Conservation (phyloP, 345 rosid species). For the Eucalyptus curtisii region DNA sequence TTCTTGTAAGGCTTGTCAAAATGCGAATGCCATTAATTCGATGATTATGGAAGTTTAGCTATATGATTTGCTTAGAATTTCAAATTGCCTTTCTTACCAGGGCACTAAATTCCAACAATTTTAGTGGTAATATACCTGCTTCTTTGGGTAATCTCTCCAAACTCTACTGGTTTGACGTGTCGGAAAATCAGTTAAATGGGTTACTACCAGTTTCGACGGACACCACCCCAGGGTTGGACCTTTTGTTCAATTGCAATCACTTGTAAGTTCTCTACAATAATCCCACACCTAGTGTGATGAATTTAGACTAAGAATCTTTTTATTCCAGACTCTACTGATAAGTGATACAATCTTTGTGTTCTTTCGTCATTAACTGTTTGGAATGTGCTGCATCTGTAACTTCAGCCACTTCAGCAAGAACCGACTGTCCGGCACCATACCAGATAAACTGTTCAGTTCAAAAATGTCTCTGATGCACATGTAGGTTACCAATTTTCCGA, state of each 20-base stretch:
- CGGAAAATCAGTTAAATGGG: slow-evolving; percentile 28
- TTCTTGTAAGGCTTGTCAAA: slow-evolving; percentile 57
- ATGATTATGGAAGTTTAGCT: background rate
- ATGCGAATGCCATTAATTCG: background rate
- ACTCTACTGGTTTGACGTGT: slow-evolving; percentile 31
- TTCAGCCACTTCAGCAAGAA: slow-evolving; percentile 31
- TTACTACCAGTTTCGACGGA: slow-evolving; percentile 25
- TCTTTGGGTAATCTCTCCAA: slow-evolving; percentile 22
- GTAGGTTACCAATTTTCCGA: slow-evolving; percentile 1
- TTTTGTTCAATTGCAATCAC: slow-evolving; percentile 8
- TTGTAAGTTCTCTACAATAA: slow-evolving; percentile 8
- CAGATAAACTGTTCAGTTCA: slow-evolving; percentile 21
- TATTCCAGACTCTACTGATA: background rate
- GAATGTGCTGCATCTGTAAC: background rate
- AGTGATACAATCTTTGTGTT: background rate
- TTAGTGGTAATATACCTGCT: slow-evolving; percentile 27
- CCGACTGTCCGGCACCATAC: slow-evolving; percentile 20
- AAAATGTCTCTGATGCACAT: slow-evolving; percentile 22
- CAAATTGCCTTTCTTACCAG: slow-evolving; percentile 1
- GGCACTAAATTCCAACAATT: slow-evolving; percentile 26
- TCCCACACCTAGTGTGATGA: background rate
- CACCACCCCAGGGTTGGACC: slow-evolving; percentile 30
- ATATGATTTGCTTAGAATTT: background rate
- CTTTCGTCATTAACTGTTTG: background rate
- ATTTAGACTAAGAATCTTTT: background rate